Base-by-base conservation (phyloP, 1,284 basidiomycete species). In the Fomitopsis pinicola region DNA sequence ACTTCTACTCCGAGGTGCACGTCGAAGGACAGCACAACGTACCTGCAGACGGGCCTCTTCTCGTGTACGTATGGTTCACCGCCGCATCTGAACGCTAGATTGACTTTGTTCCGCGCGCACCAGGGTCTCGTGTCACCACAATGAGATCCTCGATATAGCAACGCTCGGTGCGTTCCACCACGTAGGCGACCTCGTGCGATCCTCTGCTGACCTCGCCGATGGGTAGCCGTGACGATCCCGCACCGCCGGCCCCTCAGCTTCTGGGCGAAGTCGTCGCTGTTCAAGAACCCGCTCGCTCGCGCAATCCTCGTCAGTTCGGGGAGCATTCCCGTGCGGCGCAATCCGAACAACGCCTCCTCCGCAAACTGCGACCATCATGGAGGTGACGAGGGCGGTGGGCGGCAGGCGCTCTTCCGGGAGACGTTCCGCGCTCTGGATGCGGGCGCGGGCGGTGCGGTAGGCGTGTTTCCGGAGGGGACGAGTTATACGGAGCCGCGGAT, bases 271-370 rank as follows among this genome's bases (percentile, higher is more conserved):
- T 85, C 68, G 50, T 88, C 84, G 83, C 78, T 98, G 62, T 97
- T 97, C 76, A 82, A 78, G 48, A 90, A 95, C 74, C 92, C 91
- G 2, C 73, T 88, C 26, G 79, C 88, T 36, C 79, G 84, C 35
- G 87, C 83, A 62, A 82, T 98, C 61, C 81, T 98, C 28, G 82
- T 84, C 60, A 91, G 91, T 64, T 91, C 95, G 4, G 96, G 96
- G 36, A 97, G 96, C 74, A 95, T 98, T 65, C 95, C 95, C 46
- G 96, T 98, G 50, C 94, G 95, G 72, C 85, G 96, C 60, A 93
- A 92, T 76, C 78, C 89, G 89, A 68, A 92, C 91, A 64, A 40
- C 60, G 52, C 64, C 8, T 62, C 56, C 22, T 59, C 57, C 35
- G 58, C 61, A 9, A 59, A 53, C 28, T 50, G 53, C 14, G 30